Conservation (phyloP, 2,329 filamentous ascomycete species). For the Cercospora zeina region DNA sequence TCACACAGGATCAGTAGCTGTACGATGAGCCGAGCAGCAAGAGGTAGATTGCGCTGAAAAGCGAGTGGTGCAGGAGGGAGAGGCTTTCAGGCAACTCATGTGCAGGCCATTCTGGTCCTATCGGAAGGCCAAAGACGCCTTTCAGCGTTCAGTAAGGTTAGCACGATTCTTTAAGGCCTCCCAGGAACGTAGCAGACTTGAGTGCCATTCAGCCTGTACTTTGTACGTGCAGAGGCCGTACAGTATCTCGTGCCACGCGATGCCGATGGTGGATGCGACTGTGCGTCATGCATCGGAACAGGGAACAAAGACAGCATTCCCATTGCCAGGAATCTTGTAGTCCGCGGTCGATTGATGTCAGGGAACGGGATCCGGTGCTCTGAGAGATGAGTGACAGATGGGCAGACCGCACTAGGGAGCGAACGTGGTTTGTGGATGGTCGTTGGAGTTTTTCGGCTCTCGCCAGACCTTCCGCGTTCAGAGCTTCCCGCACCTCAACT, state of each 20-base stretch:
- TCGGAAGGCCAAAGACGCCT: background rate
- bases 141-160: background rate
- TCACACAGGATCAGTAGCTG: background rate
- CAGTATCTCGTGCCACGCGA: background rate
- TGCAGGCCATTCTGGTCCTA: background rate
- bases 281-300: background rate
- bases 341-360: too few species aligned
- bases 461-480: background rate
- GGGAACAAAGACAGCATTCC: background rate
- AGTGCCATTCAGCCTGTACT: background rate
- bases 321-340: too few species aligned
- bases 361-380: too few species aligned
- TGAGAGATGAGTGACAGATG: too few species aligned
- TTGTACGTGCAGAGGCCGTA: background rate
- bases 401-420: too few species aligned
- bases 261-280: conserved; percentile 1
- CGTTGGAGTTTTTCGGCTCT: background rate
- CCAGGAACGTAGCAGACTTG: background rate
- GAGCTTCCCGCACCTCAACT: background rate
- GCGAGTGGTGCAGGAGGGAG: background rate
- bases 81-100: background rate
- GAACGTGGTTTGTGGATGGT: too few species aligned
- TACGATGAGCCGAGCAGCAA: background rate
- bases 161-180: background rate
- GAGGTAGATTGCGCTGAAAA: background rate